Evolutionary conservation across 768 basidiomycete species (phyloP), one percentile per base, ranked within the genome.

Genomic region (Panus rudis): DNA sequence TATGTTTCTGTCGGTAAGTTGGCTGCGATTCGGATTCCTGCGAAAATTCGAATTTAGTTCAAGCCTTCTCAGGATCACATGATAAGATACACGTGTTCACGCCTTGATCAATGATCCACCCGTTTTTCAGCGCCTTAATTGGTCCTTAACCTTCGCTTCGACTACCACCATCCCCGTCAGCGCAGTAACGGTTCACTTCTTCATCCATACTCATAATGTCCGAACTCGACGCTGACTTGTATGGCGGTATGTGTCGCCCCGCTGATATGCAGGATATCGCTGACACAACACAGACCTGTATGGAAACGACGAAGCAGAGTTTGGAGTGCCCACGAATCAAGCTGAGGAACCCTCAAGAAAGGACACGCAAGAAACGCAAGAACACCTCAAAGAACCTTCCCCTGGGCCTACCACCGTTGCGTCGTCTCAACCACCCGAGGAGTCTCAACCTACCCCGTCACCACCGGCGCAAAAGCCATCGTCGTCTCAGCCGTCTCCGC

Each of bases 191-290:
- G n/a, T n/a, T n/a, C n/a, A 8, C 33, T 35, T 35, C n/a, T 35
- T 7, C 33, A 16, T 17, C 21, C 8, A 81, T 66, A 78, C 81
- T 63, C 47, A 64, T 63, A 54, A 84, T 84, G 84, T 79, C 82
- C 50, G 85, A 87, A 68, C 81, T 87, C 63, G 86, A 91, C 63
- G 85, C 85, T 65, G 90, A 92, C 63, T 75, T 92, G 41, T 92
- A 92, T 57, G 87, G 88, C 56, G 90, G 90, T 87, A 59, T 44
- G 79, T 57, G 14, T n/a, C 23, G 14, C 12, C 17, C 7, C 20
- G 11, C 14, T 21, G 16, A 19, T 41, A 12, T 25, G 20, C 22
- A 31, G 22, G 19, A 27, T 33, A 16, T 23, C 4, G 21, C 26
- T 41, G 47, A 24, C 42, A 27, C 3, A 12, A 34, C 20, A n/a